Evolutionary conservation across 768 basidiomycete genomes (phyloP).

Genomic region (Gloeopeniophorella convolvens): DNA sequence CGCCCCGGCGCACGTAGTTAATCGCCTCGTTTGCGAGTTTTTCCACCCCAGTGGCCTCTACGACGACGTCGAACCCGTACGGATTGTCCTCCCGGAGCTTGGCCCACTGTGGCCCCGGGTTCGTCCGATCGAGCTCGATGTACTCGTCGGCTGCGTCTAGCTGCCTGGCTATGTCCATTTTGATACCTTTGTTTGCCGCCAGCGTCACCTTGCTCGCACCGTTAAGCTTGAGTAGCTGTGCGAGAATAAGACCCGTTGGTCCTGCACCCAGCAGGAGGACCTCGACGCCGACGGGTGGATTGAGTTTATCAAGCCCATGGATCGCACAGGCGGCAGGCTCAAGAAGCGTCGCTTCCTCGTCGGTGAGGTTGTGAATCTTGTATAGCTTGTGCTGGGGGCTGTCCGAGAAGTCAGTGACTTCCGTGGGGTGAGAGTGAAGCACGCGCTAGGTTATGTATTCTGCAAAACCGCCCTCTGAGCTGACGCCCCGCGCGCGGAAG

Average conservation of each 20-base stretch:
- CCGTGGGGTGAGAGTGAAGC: not conserved
- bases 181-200: slow-evolving; percentile 85
- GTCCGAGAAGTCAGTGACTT: not conserved
- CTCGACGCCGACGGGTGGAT: slow-evolving; percentile 74
- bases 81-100: slow-evolving; percentile 75
- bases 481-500: slow-evolving; percentile 76
- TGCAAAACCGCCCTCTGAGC: slow-evolving; percentile 79
- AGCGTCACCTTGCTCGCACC: slow-evolving; percentile 77
- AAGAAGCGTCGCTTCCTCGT: slow-evolving; percentile 81
- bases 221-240: slow-evolving; percentile 82
- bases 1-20: slow-evolving; percentile 82
- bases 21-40: slow-evolving; percentile 83
- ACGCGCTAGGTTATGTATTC: slow-evolving; percentile 82
- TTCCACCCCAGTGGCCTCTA: slow-evolving; percentile 79
- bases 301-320: slow-evolving; percentile 86
- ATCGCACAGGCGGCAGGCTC: slow-evolving; percentile 91
- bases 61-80: slow-evolving; percentile 86
- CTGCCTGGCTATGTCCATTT: slow-evolving; percentile 80
- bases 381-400: slow-evolving; percentile 73
- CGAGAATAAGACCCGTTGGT: slow-evolving; percentile 85
- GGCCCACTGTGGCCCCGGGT: slow-evolving; percentile 74
- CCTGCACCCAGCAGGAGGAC: slow-evolving; percentile 87
- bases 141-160: slow-evolving; percentile 81
- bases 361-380: slow-evolving; percentile 81
- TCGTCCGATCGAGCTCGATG: slow-evolving; percentile 71